phyloP scores from a whole-genome alignment of 2,329 filamentous ascomycete genomes.

The Aschersonia sp. region DNA sequence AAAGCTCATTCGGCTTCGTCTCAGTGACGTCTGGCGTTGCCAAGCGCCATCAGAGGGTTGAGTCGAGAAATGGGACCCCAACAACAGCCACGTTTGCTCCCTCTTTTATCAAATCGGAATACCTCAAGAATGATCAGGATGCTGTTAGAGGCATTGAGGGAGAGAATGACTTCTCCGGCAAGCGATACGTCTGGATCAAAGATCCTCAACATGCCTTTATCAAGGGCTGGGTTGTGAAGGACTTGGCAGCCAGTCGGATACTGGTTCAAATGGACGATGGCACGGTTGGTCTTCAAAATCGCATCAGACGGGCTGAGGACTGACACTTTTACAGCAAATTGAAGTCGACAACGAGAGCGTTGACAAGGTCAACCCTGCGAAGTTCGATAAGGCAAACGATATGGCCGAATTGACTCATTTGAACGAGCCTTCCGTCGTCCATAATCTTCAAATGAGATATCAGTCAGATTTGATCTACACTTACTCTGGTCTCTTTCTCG shows the following conservation, averaged over 20 bases:
- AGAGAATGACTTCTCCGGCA: constrained; percentile 97
- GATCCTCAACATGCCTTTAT: constrained; percentile 80
- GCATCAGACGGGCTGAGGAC: neutral
- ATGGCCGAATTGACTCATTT: constrained; percentile 98
- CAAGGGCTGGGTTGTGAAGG: constrained; percentile 81
- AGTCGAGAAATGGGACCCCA: constrained; percentile 51
- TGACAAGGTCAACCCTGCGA: constrained; percentile 97
- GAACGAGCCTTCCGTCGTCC: constrained; percentile 94
- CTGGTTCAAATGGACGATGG: constrained; percentile 91
- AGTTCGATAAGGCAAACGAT: constrained; percentile 98
- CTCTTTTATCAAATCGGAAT: constrained; percentile 85
- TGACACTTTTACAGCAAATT: constrained; percentile 46
- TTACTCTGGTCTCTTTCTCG: constrained; percentile 91
- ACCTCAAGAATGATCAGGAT: constrained; percentile 44
- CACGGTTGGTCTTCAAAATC: constrained; percentile 40
- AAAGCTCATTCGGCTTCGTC: constrained; percentile 31
- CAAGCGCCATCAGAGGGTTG: constrained; percentile 29
- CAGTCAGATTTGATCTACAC: constrained; percentile 95
- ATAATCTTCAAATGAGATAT: constrained; percentile 91
- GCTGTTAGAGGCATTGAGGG: constrained; percentile 68
- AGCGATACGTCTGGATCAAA: constrained; percentile 94
- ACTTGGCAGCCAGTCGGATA: constrained; percentile 53
- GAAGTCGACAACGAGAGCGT: constrained; percentile 76
- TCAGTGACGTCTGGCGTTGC: constrained; percentile 17
- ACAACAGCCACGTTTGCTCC: constrained; percentile 80